A percentile compares a stretch with the other conserved stretches of the same genome.
Evolutionary conservation across 2,329 filamentous ascomycete genomes (phyloP).

Genomic region (Phialophora macrospora): DNA sequence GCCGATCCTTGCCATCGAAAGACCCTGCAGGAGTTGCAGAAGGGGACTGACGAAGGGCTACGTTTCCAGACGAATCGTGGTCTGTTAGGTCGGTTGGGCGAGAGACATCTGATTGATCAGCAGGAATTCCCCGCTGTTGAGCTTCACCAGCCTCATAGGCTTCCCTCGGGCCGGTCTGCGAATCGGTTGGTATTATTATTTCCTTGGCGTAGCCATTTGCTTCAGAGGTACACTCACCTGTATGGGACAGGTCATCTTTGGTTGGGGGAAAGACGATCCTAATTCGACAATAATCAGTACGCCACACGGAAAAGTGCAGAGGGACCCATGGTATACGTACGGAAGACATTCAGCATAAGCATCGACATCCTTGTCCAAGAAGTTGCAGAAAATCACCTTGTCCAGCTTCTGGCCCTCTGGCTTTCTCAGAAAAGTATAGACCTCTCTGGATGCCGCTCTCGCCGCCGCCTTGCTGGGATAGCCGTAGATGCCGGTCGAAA

Average conservation of each 20-base stretch:
- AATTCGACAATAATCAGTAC: slow-evolving; percentile 14
- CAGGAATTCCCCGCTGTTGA: not conserved
- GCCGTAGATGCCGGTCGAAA: slow-evolving; percentile 89
- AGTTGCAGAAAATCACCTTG: slow-evolving; percentile 83
- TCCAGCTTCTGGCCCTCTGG: slow-evolving; percentile 59
- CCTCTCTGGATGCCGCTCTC: slow-evolving; percentile 68
- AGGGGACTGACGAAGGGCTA: not conserved
- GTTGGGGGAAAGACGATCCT: slow-evolving; percentile 58
- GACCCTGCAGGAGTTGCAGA: not conserved
- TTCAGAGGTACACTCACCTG: slow-evolving; percentile 39
- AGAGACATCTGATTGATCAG: not conserved
- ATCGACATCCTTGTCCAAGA: slow-evolving; percentile 74
- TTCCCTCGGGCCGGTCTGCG: slow-evolving; percentile 28
- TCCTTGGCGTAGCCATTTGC: not conserved
- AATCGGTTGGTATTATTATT: slow-evolving; percentile 18
- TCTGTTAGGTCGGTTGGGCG: not conserved
- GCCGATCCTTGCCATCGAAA: not conserved
- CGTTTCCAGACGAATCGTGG: not conserved
- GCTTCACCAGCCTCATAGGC: slow-evolving; percentile 16
- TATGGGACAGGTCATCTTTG: slow-evolving; percentile 43
- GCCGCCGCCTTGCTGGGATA: slow-evolving; percentile 79
- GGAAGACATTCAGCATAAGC: slow-evolving; percentile 74
- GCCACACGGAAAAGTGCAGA: not conserved
- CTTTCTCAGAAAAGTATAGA: slow-evolving; percentile 59
- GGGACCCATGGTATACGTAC: slow-evolving; percentile 59